Base-by-base conservation (phyloP, 148 eudicot genomes). In the Simmondsia chinensis region DNA sequence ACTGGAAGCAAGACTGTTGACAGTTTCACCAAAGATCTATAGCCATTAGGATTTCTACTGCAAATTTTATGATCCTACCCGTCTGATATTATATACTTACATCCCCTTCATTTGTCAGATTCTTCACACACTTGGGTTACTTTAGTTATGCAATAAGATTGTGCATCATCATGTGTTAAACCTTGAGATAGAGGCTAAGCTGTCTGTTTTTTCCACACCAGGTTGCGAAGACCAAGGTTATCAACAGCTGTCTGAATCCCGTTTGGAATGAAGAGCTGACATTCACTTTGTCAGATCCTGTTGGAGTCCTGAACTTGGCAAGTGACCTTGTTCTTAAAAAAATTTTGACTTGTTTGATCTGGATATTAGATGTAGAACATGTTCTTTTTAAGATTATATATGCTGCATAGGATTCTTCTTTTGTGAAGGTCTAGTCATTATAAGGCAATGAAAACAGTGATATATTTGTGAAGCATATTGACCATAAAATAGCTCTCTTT, bases 211-310 rank as follows among this genome's bases (percentile, higher is more conserved):
- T 22, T 40, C 22, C 13, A 13, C 12, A 36, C 41, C 61, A 82
- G 93, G 46, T 61, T 39, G 79, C 63, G 9, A 82, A 77, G 62
- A 82, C 93, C 43, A 78, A 69, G 63, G 85, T 82, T 35, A 77
- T 82, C 35, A 77, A 70, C 48, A 77, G 82, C 69, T 74, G 78
- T 52, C 79, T 82, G 16, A 82, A 82, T 41, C 93, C 93, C 22
- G 70, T 77, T 40, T 82, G 93, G 93, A 77, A 82, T 64, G 82
- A 82, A 52, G 85, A 82, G 58, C 63, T 77, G 9, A 60, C 61
- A 37, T 72, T 82, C 42, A 37, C 70, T 39, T 55, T 82, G 6
- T 20, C 48, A 2, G 79, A 75, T 27, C 71, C 85, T 48, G 65
- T 48, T 58, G 72, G 56, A 31, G 55, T 47, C 46, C 72, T 82